A percentile compares a stretch with the other conserved stretches of the same genome.
Evolutionary conservation across 441 rosid genomes (phyloP).

Genomic region (Flueggea neowawraea): DNA sequence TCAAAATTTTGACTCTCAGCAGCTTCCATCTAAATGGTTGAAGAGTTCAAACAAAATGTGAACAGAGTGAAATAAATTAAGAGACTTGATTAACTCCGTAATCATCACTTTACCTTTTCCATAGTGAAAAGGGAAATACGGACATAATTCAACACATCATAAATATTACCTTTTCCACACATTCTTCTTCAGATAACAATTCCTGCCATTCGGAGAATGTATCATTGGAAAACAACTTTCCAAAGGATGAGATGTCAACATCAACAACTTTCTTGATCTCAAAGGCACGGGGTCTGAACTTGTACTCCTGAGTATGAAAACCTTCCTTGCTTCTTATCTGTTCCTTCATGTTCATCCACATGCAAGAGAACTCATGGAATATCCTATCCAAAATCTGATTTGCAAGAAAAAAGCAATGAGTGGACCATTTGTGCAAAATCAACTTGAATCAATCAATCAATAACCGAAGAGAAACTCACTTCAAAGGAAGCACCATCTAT

Average conservation of each 20-base stretch:
- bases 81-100: no score
- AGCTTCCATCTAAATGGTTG: conserved; percentile 44
- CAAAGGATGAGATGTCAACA: conserved; percentile 63
- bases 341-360: conserved; percentile 82
- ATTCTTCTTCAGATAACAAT: conserved; percentile 63
- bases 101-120: no score
- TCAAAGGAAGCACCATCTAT: conserved; percentile 63
- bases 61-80: conserved; percentile 6
- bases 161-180: conserved; percentile 42
- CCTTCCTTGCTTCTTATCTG: conserved; percentile 66
- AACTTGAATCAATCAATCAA: neutral
- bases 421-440: neutral
- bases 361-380: conserved; percentile 55
- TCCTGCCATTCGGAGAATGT: conserved; percentile 79
- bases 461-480: conserved; percentile 35
- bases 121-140: no score
- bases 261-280: conserved; percentile 75
- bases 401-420: conserved; percentile 9
- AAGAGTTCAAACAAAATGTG: conserved; percentile 1
- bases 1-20: conserved; percentile 47
- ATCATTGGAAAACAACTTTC: conserved; percentile 52
- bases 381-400: conserved; percentile 63
- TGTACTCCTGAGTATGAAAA: conserved; percentile 53
- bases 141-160: no score
- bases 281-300: conserved; percentile 82